Conservation (phyloP, 805 yeast genomes). For the Isabelozyma gotoi region DNA sequence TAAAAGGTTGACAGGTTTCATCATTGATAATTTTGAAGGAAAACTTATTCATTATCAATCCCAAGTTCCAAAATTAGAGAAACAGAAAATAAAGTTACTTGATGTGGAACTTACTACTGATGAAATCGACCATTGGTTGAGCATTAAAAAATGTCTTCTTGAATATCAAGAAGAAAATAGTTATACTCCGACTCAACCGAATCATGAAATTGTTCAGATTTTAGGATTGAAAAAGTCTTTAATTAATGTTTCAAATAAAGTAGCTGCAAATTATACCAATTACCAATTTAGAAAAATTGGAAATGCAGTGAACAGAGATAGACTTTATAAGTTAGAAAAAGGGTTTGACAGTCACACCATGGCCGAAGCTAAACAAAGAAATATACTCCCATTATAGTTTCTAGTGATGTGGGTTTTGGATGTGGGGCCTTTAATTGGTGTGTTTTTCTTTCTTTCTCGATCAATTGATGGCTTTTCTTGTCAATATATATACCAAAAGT, state of each 20-base stretch:
- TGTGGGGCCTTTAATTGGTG: neutral
- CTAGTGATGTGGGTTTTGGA: neutral
- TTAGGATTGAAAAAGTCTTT: neutral
- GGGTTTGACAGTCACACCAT: conserved; percentile 9
- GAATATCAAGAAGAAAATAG: neutral
- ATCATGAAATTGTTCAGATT: neutral
- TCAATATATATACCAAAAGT: no score
- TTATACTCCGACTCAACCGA: neutral
- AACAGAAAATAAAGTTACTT: neutral
- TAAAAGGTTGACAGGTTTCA: conserved; percentile 10
- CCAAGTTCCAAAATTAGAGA: neutral
- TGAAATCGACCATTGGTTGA: conserved; percentile 10
- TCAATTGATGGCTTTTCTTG: no score
- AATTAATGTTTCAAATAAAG: neutral
- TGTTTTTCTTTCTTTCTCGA: no score
- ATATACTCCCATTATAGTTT: neutral
- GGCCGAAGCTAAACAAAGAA: neutral
- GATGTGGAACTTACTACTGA: conserved; percentile 1
- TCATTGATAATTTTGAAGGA: conserved; percentile 12
- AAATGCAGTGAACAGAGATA: conserved; percentile 5
- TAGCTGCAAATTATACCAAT: neutral
- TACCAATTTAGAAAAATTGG: conserved; percentile 1
- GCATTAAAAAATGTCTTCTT: conserved; percentile 4
- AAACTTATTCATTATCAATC: conserved; percentile 8
- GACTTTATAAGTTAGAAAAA: conserved; percentile 7